Base-by-base conservation (phyloP, 2,329 filamentous ascomycete species). In the Cladophialophora chaetospira region DNA sequence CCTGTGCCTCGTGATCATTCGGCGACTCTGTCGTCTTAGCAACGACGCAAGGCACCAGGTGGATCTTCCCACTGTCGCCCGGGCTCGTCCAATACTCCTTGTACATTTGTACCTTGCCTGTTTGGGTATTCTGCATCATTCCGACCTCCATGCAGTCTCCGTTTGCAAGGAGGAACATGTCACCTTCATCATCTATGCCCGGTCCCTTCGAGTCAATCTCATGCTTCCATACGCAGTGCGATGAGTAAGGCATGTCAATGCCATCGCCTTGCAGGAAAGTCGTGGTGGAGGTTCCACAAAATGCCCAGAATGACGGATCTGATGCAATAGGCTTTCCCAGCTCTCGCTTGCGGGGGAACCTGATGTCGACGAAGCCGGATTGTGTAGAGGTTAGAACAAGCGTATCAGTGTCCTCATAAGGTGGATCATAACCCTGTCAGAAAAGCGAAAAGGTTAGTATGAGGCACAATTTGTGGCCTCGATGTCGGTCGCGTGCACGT, bases 31-130 rank as follows among this genome's bases (percentile, higher is more conserved):
- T 36, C n/a, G 54, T 57, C 49, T 52, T 53, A 17, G 59, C 61
- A 29, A 60, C 59, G 8, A 55, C 29, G 29, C 58, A 63, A n/a
- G 61, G 58, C 25, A 36, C 35, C 70, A 72, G 47, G 74, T 71
- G 35, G 79, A 77, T 35, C 71, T 69, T 28, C 75, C 74, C 55
- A 79, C 69, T n/a, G 74, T 75, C 58, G 13, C 35, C 13, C 6
- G 58, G 61, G 13, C 54, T 36, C 10, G 53, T 62, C 63, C 63
- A 66, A 31, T 65, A 60, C 47, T 67, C 63, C 43, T 66, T 65
- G 52, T 67, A 67, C 43, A 65, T 47, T 44, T 61, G 55, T 4
- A 59, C 38, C 28, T 52, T 57, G 13, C 58, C 54, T 2, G 63
- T 57, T 2, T 44, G 21, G 3, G 62, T 63, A 53, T 65, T 65